Conservation (phyloP, 1,284 basidiomycete species). For the Leccinum subatratum region DNA sequence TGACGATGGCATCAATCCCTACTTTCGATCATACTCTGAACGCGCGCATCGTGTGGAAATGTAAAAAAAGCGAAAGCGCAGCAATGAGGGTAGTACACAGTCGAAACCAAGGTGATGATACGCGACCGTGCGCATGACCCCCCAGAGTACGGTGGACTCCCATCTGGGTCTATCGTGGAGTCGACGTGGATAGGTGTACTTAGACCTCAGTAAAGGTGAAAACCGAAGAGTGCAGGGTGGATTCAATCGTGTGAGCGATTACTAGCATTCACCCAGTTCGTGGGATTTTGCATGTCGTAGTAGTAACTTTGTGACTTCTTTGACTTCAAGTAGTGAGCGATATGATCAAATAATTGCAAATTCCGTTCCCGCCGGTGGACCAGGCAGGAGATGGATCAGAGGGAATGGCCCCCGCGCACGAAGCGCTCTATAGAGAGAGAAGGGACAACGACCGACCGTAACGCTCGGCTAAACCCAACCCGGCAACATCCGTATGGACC, state of each 20-base stretch:
- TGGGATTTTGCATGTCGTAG: too few relatives aligned
- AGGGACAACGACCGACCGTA: too few relatives aligned
- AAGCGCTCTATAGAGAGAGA: too few relatives aligned
- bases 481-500: too few relatives aligned
- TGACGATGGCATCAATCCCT: background rate
- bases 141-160: background rate
- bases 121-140: background rate
- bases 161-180: slow-evolving; percentile 3
- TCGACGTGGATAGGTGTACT: background rate
- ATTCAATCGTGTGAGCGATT: background rate
- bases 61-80: slow-evolving; percentile 1
- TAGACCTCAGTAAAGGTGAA: background rate
- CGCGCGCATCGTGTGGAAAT: background rate
- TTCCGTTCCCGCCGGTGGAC: too few relatives aligned
- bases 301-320: too few relatives aligned
- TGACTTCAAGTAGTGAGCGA: too few relatives aligned
- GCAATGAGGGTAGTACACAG: slow-evolving; percentile 1
- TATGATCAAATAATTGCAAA: too few relatives aligned
- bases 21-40: background rate
- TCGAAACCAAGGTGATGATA: slow-evolving; percentile 4
- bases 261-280: too few relatives aligned
- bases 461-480: too few relatives aligned
- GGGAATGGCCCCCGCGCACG: too few relatives aligned
- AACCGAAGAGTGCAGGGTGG: background rate
- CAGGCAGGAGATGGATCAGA: too few relatives aligned